Conservation (phyloP, 2,329 filamentous ascomycete genomes). For the Macrophomina pseudophaseolina region DNA sequence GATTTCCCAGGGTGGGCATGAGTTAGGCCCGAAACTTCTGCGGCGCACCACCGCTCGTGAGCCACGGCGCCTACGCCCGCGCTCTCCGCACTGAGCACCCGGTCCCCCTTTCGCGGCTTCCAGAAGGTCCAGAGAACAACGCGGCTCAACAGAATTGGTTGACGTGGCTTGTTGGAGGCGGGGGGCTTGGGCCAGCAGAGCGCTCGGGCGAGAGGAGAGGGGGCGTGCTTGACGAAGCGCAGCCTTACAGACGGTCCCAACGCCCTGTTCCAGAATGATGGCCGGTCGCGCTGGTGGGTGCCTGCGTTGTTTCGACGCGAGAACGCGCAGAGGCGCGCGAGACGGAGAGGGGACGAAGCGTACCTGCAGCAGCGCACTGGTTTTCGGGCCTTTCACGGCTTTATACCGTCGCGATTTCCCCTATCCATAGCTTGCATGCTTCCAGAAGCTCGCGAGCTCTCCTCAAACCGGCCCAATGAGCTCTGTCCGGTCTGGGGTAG, state of each 20-base stretch:
- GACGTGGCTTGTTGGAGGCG: slow-evolving; percentile 19
- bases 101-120: slow-evolving; percentile 13
- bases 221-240: slow-evolving; percentile 18
- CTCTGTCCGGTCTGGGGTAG: slow-evolving; percentile 17
- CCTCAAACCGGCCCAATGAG: slow-evolving; percentile 16
- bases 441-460: slow-evolving; percentile 11
- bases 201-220: background rate
- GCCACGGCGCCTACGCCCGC: background rate
- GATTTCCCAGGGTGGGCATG: slow-evolving; percentile 1
- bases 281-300: slow-evolving; percentile 5
- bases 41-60: slow-evolving; percentile 16
- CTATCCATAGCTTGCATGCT: slow-evolving; percentile 15
- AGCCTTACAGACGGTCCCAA: slow-evolving; percentile 22
- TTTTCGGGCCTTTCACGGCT: slow-evolving; percentile 22
- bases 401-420: slow-evolving; percentile 22
- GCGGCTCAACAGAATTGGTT: slow-evolving; percentile 18
- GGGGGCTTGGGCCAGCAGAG: slow-evolving; percentile 12
- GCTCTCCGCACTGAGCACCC: slow-evolving; percentile 6
- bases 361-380: background rate
- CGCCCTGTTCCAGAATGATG: slow-evolving; percentile 13
- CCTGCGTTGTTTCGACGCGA: slow-evolving; percentile 4
- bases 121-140: slow-evolving; percentile 14
- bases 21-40: slow-evolving; percentile 19
- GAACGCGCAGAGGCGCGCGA: slow-evolving; percentile 8
- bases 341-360: background rate